phyloP scores from a whole-genome alignment of 2,329 filamentous ascomycete species.

The Ophiocordyceps australis region DNA sequence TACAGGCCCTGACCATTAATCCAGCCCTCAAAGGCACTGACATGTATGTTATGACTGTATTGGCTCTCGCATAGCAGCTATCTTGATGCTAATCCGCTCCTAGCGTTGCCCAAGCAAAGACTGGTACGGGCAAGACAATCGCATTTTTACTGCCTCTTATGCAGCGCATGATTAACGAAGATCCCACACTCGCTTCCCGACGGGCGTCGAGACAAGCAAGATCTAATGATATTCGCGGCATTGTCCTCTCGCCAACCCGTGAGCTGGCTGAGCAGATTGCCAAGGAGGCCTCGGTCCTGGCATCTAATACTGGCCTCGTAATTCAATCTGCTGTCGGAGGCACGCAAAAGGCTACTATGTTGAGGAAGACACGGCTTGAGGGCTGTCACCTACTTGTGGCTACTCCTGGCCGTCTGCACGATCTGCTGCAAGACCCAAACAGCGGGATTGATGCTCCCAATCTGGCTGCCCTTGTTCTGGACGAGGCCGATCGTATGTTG shows the following conservation, averaged over 20 bases:
- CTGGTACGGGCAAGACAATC: conserved; percentile 90
- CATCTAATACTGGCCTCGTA: conserved; percentile 43
- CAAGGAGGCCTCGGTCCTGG: conserved; percentile 56
- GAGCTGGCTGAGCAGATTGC: conserved; percentile 71
- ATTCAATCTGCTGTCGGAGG: conserved; percentile 77
- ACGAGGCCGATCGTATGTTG: conserved; percentile 96
- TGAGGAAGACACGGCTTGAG: conserved; percentile 47
- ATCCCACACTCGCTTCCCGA: conserved; percentile 39
- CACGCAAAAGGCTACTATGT: conserved; percentile 54
- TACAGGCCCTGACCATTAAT: conserved; percentile 71
- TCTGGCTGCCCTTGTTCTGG: conserved; percentile 82
- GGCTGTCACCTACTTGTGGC: conserved; percentile 84
- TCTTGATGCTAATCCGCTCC: too few species aligned
- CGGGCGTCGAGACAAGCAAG: conserved; percentile 15
- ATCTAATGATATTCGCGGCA: conserved; percentile 44
- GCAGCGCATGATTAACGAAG: conserved; percentile 53
- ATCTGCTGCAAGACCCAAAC: conserved; percentile 51
- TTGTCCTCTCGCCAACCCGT: conserved; percentile 63
- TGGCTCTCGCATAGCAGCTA: too few species aligned
- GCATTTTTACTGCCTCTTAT: conserved; percentile 80
- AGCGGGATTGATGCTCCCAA: conserved; percentile 53
- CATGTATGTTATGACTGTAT: conserved; percentile 42
- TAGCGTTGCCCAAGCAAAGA: conserved; percentile 85
- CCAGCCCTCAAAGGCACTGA: conserved; percentile 65
- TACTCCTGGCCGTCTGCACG: conserved; percentile 74